Percentiles rank a stretch among this genome's conserved stretches.
These are phyloP conservation scores for Petrea volubilis DNA, from an alignment of 257 asterid species.

Conservation along the genomic window DNA sequence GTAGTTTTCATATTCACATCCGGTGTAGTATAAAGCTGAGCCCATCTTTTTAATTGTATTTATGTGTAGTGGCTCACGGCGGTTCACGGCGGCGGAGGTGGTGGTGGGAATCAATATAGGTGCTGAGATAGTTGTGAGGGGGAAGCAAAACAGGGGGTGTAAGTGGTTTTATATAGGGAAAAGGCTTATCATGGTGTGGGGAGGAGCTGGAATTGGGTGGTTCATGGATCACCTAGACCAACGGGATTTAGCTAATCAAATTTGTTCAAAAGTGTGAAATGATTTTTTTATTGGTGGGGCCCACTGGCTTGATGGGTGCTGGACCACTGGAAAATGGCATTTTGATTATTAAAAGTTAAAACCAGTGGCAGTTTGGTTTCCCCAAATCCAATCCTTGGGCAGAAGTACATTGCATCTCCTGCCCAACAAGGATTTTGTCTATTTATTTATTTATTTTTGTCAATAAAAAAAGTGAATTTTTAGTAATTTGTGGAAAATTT, in stretches of 20 bases:
- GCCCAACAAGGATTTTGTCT: neutral
- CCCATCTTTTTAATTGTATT: slow-evolving; percentile 31
- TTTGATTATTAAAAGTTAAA: neutral
- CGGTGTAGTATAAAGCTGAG: slow-evolving; percentile 43
- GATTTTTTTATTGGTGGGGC: slow-evolving; percentile 11
- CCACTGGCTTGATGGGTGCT: neutral
- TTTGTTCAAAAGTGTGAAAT: neutral
- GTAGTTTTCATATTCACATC: slow-evolving; percentile 44
- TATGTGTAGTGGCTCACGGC: no score
- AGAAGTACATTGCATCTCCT: slow-evolving; percentile 23
- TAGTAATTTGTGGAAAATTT: no score
- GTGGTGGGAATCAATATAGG: neutral
- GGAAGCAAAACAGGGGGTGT: neutral
- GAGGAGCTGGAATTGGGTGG: slow-evolving; percentile 13
- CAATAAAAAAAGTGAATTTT: no score
- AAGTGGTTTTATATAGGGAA: slow-evolving; percentile 36
- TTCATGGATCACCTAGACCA: slow-evolving; percentile 15
- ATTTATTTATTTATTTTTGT: neutral
- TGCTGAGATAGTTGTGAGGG: slow-evolving; percentile 23
- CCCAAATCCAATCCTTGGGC: slow-evolving; percentile 35
- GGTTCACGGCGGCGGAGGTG: neutral
- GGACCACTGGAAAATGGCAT: slow-evolving; percentile 8
- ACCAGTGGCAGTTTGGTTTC: slow-evolving; percentile 33
- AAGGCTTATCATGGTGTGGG: neutral
- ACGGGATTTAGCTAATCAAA: neutral